Percentiles rank a stretch among this genome's conserved stretches.
Evolutionary conservation across 345 rosid genomes (phyloP).

Genomic region (Pugionium dolabratum): DNA sequence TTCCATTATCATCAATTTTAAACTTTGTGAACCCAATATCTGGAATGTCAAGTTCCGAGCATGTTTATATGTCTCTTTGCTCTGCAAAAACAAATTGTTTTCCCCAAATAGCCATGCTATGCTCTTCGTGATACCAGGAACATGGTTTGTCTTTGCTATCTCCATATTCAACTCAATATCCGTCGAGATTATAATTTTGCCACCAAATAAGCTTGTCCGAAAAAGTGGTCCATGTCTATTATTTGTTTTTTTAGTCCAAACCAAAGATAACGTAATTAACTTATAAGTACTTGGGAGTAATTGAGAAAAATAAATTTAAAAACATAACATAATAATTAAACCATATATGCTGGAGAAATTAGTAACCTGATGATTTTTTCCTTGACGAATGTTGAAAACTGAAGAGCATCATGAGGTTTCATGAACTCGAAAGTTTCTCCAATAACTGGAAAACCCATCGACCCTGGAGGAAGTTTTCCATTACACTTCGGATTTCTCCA

Average conservation of each 20-base stretch:
- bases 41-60: neutral
- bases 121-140: slow-evolving; percentile 14
- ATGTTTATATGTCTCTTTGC: neutral
- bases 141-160: slow-evolving; percentile 23
- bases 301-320: too few relatives aligned
- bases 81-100: slow-evolving; percentile 24
- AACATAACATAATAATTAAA: too few relatives aligned
- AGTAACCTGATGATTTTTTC: slow-evolving; percentile 9
- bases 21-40: slow-evolving; percentile 6
- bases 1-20: neutral
- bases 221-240: slow-evolving; percentile 31
- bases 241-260: neutral
- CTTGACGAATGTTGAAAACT: slow-evolving; percentile 12
- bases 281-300: too few relatives aligned
- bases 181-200: slow-evolving; percentile 21
- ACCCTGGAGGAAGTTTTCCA: slow-evolving; percentile 24
- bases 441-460: slow-evolving; percentile 34
- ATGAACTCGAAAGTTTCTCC: slow-evolving; percentile 36
- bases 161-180: slow-evolving; percentile 21
- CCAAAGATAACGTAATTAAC: too few relatives aligned
- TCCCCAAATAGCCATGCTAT: slow-evolving; percentile 17
- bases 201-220: slow-evolving; percentile 33
- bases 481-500: slow-evolving; percentile 20
- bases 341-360: too few relatives aligned
- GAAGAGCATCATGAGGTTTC: slow-evolving; percentile 25